Percentiles rank a stretch among this genome's conserved stretches.
Evolutionary conservation across 1,284 basidiomycete species (phyloP).

Genomic region (Schizopora paradoxa): DNA sequence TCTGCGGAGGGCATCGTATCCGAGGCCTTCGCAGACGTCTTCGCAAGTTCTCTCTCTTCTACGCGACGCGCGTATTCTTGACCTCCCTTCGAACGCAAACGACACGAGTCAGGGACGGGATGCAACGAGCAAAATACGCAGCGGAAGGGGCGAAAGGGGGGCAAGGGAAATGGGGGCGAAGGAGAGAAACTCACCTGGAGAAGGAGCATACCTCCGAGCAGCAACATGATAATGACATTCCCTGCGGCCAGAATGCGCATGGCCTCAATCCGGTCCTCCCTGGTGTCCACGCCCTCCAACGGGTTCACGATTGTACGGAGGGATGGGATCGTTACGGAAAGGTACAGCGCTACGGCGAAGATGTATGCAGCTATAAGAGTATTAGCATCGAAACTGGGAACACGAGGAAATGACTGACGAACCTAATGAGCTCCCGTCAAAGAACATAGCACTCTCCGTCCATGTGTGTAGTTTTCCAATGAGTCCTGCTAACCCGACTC

Average conservation of each 20-base stretch:
- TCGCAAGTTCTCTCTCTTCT: conserved; percentile 56
- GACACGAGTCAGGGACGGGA: neutral
- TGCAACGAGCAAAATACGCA: conserved; percentile 2
- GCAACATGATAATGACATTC: conserved; percentile 74
- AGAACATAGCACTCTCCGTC: conserved; percentile 89
- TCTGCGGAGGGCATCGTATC: conserved; percentile 20
- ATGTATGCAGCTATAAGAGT: conserved; percentile 57
- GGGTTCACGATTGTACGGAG: conserved; percentile 68
- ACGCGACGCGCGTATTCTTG: conserved; percentile 77
- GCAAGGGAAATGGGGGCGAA: conserved; percentile 13
- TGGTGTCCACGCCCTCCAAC: conserved; percentile 47
- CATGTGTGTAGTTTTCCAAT: conserved; percentile 76
- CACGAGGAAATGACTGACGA: conserved; percentile 20
- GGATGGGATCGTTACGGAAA: conserved; percentile 72
- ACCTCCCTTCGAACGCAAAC: conserved; percentile 63
- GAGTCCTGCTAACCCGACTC: conserved; percentile 67
- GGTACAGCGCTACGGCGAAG: conserved; percentile 72
- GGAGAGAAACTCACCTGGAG: conserved; percentile 58
- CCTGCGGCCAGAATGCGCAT: conserved; percentile 77
- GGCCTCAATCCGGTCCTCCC: conserved; percentile 66
- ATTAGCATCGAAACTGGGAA: neutral
- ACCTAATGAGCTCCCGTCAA: conserved; percentile 85
- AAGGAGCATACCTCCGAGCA: conserved; percentile 57
- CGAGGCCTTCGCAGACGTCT: conserved; percentile 26
- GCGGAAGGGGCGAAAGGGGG: conserved; percentile 3